Conservation (phyloP, 331 rosid species). For the Erythrophleum ivorense region DNA sequence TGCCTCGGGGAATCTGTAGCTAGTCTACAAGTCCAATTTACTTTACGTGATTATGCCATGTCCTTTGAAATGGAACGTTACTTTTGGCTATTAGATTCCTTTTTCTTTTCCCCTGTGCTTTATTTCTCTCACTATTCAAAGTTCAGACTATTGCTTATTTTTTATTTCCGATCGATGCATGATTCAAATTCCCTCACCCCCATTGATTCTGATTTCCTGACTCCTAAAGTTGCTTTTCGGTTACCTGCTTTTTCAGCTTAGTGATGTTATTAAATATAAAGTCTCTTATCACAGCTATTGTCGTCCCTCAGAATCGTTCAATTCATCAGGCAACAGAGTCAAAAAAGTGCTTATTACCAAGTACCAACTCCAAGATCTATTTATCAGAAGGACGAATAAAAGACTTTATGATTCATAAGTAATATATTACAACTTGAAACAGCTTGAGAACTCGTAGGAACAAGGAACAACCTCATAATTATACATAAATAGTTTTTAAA, state of each 20-base stretch:
- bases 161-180: slow-evolving; percentile 30
- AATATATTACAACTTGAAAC: slow-evolving; percentile 22
- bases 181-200: slow-evolving; percentile 31
- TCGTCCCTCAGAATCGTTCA: slow-evolving; percentile 15
- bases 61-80: slow-evolving; percentile 27
- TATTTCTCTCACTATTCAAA: background rate
- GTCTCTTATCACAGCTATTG: slow-evolving; percentile 11
- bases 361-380: slow-evolving; percentile 27
- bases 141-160: slow-evolving; percentile 1
- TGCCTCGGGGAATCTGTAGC: slow-evolving; percentile 34
- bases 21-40: slow-evolving; percentile 7
- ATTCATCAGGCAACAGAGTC: slow-evolving; percentile 17
- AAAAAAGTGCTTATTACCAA: slow-evolving; percentile 7
- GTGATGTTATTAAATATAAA: slow-evolving; percentile 14
- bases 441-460: slow-evolving; percentile 24
- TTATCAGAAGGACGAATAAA: slow-evolving; percentile 19
- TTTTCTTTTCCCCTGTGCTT: background rate
- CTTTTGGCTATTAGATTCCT: slow-evolving; percentile 11
- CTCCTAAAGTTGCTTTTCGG: slow-evolving; percentile 35
- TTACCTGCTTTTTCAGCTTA: slow-evolving; percentile 31
- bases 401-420: slow-evolving; percentile 17
- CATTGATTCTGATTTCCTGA: slow-evolving; percentile 30
- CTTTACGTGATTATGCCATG: slow-evolving; percentile 18
- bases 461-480: slow-evolving; percentile 26
- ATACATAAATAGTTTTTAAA: slow-evolving; percentile 22